Base-by-base conservation (phyloP, 495 filamentous ascomycete species). In the Aspergillus cristatus region DNA sequence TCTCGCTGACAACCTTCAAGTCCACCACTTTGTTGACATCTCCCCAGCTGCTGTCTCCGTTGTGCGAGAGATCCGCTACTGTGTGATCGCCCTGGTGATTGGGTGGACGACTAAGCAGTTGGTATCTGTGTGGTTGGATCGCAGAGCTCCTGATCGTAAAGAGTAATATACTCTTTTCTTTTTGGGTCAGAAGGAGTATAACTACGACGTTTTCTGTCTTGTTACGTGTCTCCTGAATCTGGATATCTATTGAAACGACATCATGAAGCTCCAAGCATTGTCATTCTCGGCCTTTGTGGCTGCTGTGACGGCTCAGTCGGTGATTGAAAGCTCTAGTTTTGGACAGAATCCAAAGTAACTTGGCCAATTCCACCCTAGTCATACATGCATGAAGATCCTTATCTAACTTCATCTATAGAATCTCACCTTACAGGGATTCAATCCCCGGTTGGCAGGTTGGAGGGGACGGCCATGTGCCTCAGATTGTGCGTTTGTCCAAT, bases 311-410 rank as follows among this genome's bases (percentile, higher is more conserved):
- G 78, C 79, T 25, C 74, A 82, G 46, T 74, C 71, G 29, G 63
- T 80, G 8, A 65, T 79, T 46, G 72, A 81, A 36, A 79, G 62
- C 60, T 79, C 70, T 18, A 89, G 83, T 54, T 95, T 95, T 55
- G 87, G 87, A 14, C 75, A 82, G 49, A 72, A 73, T 37, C 60
- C 65, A 34, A 79, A 71, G 81, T 84, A 65, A 29, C 26, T n/a
- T n/a, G n/a, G n/a, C n/a, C n/a, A 24, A 18, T 12, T 13, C 15
- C 28, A 10, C 3, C 37, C 14, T 14, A 11, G 18, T 16, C 28
- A 8, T 8, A 24, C 20, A 24, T 24, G 20, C 20, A 24, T 24
- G 20, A 24, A 24, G 20, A 24, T 24, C 8, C 29, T 36, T 6
- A 24, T 34, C 60, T 68, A 38, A 68, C 39, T 14, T 36, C 18